These are phyloP conservation scores for Pilaira anomala DNA, from an alignment of 192 early-diverging fungal genomes.

Conservation along the genomic window DNA sequence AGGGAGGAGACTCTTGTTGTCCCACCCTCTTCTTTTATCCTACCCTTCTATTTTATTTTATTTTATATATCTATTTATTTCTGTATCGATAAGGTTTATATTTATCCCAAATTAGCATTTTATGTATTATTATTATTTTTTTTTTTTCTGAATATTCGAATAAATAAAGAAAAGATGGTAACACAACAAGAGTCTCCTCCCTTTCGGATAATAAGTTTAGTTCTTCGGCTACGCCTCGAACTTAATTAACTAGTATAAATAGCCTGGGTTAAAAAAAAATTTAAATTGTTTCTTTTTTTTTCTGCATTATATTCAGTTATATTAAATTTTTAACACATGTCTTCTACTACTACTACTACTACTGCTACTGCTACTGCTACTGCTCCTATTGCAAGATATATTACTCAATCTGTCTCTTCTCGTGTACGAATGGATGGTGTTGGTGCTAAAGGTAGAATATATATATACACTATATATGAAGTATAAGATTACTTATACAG, in stretches of 20 bases:
- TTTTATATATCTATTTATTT: background rate
- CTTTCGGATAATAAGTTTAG: background rate
- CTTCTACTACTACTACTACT: no score
- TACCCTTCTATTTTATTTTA: background rate
- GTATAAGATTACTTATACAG: background rate
- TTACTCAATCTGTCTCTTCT: conserved; percentile 44
- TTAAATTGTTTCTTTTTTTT: no score
- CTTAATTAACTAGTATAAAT: no score
- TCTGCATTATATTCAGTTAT: no score
- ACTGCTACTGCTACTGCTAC: no score
- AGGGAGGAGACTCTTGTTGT: conserved; percentile 1
- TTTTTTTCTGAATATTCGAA: background rate
- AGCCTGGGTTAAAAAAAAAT: no score
- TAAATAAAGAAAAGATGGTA: conserved; percentile 1
- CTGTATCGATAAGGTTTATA: background rate
- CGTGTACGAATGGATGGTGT: conserved; percentile 69
- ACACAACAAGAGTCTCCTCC: conserved; percentile 2
- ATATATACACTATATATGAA: no score
- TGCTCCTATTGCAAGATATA: conserved; percentile 30
- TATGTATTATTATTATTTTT: background rate
- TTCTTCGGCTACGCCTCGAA: background rate
- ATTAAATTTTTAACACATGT: no score
- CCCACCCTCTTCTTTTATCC: background rate
- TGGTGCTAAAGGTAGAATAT: conserved; percentile 54
- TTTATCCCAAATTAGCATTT: background rate